Conservation (phyloP, 148 eudicot genomes). For the Persicaria tinctoria region DNA sequence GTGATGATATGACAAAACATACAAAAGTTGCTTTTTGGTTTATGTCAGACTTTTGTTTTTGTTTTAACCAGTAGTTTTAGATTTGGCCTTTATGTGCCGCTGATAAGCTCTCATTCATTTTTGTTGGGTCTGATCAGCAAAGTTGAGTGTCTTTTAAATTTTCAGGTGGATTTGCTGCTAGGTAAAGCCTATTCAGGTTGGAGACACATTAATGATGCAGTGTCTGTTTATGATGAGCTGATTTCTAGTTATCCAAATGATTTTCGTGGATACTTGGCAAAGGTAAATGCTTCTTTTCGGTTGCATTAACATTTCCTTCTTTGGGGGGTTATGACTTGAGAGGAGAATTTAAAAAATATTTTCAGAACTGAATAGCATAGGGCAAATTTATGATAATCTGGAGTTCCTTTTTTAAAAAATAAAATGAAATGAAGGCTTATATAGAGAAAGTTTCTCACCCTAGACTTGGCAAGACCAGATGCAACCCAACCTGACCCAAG, state of each 20-base stretch:
- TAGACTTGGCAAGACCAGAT: too few relatives aligned
- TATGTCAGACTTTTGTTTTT: background rate
- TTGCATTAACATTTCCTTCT: background rate
- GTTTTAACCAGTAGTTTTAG: background rate
- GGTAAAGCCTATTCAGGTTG: constrained; percentile 98
- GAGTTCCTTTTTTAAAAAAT: too few relatives aligned
- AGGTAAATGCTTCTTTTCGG: constrained; percentile 36
- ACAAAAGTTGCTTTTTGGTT: background rate
- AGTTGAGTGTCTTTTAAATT: background rate
- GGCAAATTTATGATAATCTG: too few relatives aligned
- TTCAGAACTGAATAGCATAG: background rate
- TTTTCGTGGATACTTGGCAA: constrained; percentile 85
- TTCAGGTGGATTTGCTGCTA: constrained; percentile 86
- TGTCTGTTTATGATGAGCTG: constrained; percentile 78
- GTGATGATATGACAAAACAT: background rate
- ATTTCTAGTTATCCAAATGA: constrained; percentile 76
- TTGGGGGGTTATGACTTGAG: background rate
- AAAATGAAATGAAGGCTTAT: too few relatives aligned
- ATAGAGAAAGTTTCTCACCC: too few relatives aligned
- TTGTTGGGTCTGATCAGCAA: background rate
- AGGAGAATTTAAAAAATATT: background rate
- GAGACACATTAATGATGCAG: constrained; percentile 94
- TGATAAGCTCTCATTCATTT: background rate
- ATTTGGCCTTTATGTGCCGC: background rate
- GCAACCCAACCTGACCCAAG: too few relatives aligned